Conservation (phyloP, 2,329 filamentous ascomycete genomes). For the Penicillium vulpinum region DNA sequence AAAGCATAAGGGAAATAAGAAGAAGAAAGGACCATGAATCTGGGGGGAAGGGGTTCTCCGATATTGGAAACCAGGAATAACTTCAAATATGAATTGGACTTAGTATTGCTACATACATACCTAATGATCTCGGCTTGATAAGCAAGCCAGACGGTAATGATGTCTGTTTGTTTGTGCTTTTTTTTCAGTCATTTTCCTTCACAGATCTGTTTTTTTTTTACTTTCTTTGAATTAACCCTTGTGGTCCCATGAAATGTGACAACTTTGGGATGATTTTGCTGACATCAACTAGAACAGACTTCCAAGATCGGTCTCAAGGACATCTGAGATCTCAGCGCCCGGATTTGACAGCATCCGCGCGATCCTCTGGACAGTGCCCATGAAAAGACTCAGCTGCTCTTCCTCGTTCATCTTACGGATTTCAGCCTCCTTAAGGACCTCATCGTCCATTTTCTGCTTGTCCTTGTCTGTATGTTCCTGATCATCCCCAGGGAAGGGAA, state of each 20-base stretch:
- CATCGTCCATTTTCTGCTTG: not conserved
- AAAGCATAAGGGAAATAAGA: not conserved
- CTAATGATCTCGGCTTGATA: not conserved
- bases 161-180: too few species aligned
- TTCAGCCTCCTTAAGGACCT: not conserved
- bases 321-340: not conserved
- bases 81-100: not conserved
- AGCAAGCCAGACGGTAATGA: not conserved
- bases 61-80: not conserved
- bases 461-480: not conserved
- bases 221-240: not conserved
- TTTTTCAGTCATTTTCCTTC: not conserved
- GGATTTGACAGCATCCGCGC: constrained; percentile 4
- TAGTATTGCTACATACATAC: not conserved
- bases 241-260: not conserved
- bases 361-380: constrained; percentile 1
- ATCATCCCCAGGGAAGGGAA: not conserved
- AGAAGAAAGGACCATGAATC: not conserved
- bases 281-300: constrained; percentile 2
- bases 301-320: constrained; percentile 1
- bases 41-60: not conserved
- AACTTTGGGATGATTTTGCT: too few species aligned
- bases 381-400: not conserved
- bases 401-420: not conserved
- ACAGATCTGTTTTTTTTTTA: not conserved